Evolutionary conservation across 2,329 filamentous ascomycete species (phyloP).

Genomic region (Chaetomium sp.): DNA sequence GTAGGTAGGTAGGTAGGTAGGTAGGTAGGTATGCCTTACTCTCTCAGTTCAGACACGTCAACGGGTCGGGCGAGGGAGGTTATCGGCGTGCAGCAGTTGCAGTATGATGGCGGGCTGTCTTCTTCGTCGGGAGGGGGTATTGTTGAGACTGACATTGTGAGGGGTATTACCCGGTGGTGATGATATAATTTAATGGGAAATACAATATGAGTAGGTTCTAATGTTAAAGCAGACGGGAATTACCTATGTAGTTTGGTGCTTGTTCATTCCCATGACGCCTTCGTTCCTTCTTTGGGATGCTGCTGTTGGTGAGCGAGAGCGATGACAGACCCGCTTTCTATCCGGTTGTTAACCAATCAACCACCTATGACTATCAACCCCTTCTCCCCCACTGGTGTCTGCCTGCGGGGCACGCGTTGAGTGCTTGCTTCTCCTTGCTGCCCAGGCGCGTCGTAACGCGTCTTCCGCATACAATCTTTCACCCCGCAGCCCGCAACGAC

Average conservation of each 20-base stretch:
- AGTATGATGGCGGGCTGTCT: slow-evolving; percentile 44
- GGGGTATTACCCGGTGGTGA: not conserved
- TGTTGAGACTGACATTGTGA: slow-evolving; percentile 15
- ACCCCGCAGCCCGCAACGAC: slow-evolving; percentile 20
- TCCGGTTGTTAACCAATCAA: not conserved
- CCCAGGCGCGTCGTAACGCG: slow-evolving; percentile 31
- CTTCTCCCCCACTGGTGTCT: not conserved
- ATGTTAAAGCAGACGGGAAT: no score
- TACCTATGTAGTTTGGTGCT: no score
- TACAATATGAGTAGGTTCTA: not conserved
- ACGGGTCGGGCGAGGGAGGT: slow-evolving; percentile 43
- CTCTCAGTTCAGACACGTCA: slow-evolving; percentile 46
- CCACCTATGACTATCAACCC: not conserved
- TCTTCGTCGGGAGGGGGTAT: slow-evolving; percentile 40
- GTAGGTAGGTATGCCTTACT: slow-evolving; percentile 38
- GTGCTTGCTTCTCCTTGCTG: slow-evolving; percentile 32
- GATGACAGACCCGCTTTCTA: not conserved
- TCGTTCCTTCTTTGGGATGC: not conserved
- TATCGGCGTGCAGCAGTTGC: slow-evolving; percentile 45
- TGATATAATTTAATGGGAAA: not conserved
- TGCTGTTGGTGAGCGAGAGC: not conserved
- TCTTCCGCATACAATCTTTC: slow-evolving; percentile 26
- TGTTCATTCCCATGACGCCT: not conserved
- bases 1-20: no score
- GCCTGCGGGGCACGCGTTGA: slow-evolving; percentile 34